Base-by-base conservation (phyloP, 2,329 filamentous ascomycete genomes). In the Ophiostoma ulmi region DNA sequence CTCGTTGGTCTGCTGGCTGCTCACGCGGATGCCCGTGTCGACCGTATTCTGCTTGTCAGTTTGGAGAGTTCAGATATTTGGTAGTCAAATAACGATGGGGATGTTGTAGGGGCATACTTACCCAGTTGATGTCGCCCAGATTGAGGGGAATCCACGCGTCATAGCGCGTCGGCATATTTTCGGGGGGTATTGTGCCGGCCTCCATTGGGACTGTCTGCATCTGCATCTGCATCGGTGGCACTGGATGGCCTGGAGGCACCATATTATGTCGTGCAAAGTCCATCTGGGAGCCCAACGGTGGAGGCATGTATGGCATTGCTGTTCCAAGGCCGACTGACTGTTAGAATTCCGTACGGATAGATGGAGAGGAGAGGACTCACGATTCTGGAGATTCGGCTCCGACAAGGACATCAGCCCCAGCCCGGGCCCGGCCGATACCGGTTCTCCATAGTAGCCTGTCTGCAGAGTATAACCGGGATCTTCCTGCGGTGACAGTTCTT, bases 91-190 rank as follows among this genome's bases (percentile, higher is more conserved):
- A 1, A 55, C 3, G 22, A 55, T 10, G 13, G 11, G 36, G 17
- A 63, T 14, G n/a, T 35, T 17, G 8, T 2, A 55, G 7, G 22
- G 7, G 5, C 14, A 26, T 22, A 10, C 70, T 1, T 68, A 74
- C 74, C 74, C 74, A 75, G 70, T 75, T 73, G 1, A 75, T 61
- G 0, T 73, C 5, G 2, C 70, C 73, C 17, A 73, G 44, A 1
- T 72, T 68, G 69, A 73, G 70, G n/a, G 74, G 71, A 6, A 75
- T 72, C 74, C 74, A 75, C 61, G 73, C 69, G 38, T 72, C 73
- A 65, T 71, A 71, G 26, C 11, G 35, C 65, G 67, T 31, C 39
- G 70, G 44, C 39, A 48, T 52, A 66, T 35, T 52, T 38, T 68
- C 68, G 36, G 68, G 31, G 3, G 52, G 8, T 10, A 22, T 26